Conservation (phyloP, 2,329 filamentous ascomycete genomes). For the Hyphodiscus sp. region DNA sequence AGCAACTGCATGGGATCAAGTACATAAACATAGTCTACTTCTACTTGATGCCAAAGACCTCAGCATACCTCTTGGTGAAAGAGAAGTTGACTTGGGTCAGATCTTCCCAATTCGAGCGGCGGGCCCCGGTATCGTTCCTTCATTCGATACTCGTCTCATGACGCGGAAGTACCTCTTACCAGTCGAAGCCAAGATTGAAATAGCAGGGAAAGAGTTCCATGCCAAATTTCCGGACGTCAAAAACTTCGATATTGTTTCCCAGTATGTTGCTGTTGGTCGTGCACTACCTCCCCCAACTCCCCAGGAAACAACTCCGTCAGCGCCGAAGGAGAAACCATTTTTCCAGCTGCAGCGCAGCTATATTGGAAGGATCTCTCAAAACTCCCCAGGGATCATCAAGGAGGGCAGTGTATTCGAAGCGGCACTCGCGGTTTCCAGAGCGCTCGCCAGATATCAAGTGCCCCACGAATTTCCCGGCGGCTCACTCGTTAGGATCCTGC, state of each 20-base stretch:
- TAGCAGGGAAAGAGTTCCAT: neutral
- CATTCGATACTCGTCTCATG: neutral
- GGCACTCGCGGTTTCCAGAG: neutral
- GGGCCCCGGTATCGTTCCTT: neutral
- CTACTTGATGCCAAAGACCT: neutral
- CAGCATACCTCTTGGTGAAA: neutral
- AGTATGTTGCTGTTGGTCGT: neutral
- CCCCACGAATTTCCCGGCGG: neutral
- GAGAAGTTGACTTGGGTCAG: neutral
- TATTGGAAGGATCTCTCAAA: neutral
- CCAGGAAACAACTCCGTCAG: neutral
- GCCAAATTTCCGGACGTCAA: neutral
- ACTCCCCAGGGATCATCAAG: neutral
- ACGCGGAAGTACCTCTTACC: neutral
- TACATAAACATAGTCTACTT: neutral
- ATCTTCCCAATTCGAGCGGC: neutral
- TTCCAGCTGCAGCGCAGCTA: neutral
- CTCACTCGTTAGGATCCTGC: conserved; percentile 11
- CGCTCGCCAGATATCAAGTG: neutral
- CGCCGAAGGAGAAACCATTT: neutral
- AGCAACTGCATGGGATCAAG: neutral
- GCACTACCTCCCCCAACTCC: neutral
- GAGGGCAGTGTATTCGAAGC: neutral
- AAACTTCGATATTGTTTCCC: neutral
- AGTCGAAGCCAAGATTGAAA: neutral